Evolutionary conservation across 208 protist species (phyloP).

Genomic region (Acanthamoeba culbertsoni): DNA sequence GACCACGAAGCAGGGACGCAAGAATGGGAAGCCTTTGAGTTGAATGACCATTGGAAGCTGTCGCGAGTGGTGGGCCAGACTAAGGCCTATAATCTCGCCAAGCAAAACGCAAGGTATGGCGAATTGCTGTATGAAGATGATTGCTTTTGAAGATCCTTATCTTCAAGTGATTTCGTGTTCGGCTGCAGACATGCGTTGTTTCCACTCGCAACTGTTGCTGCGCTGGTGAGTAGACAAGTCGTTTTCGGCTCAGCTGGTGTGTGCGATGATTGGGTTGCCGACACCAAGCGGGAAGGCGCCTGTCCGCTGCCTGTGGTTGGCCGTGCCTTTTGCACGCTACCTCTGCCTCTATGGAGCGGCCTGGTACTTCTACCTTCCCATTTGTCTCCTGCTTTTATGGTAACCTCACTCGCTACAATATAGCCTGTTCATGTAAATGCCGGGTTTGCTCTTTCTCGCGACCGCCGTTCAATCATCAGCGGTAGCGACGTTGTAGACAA

Average conservation of each 20-base stretch:
- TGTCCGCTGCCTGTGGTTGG: not conserved
- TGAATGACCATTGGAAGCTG: not conserved
- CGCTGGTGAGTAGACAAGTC: not conserved
- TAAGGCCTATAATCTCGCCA: not conserved
- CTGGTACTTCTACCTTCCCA: not conserved
- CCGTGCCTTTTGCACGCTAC: constrained; percentile 8
- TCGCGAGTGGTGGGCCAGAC: constrained; percentile 2
- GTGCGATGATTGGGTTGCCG: not conserved
- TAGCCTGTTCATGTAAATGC: constrained; percentile 42
- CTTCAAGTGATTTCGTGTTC: not conserved
- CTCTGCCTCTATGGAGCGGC: constrained; percentile 15
- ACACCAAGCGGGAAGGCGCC: too few species aligned
- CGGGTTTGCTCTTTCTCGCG: constrained; percentile 21
- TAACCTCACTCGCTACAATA: not conserved
- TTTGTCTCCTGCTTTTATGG: not conserved
- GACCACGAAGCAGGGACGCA: too few species aligned
- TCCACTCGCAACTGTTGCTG: not conserved
- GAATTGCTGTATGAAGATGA: not conserved
- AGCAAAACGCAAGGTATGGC: not conserved
- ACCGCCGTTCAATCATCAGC: constrained; percentile 36
- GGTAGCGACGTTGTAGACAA: constrained; percentile 32
- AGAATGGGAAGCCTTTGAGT: not conserved
- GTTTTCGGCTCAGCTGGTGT: not conserved
- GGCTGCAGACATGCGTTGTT: not conserved
- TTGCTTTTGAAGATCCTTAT: not conserved